A percentile compares a stretch with the other conserved stretches of the same genome.
Evolutionary conservation across 768 basidiomycete genomes (phyloP).

Genomic region (Floccularia luteovirens): DNA sequence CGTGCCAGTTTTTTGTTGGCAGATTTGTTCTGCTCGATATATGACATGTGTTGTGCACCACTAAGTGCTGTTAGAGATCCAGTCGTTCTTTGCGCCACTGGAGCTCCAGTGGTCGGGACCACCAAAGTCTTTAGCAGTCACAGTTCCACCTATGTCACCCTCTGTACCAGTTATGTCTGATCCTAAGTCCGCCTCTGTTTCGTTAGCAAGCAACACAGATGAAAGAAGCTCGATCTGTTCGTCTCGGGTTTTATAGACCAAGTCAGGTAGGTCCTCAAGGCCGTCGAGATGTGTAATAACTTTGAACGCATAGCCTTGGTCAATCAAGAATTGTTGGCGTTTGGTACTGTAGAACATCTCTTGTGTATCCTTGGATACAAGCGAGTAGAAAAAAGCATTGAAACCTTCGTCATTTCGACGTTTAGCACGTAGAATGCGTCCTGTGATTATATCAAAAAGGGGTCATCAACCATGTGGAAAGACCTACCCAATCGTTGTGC

Average conservation of each 20-base stretch:
- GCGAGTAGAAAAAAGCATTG: conserved; percentile 99
- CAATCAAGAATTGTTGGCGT: conserved; percentile 96
- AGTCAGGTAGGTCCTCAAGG: conserved; percentile 72
- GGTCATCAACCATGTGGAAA: conserved; percentile 4
- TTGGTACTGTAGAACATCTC: conserved; percentile 99
- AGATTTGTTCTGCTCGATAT: conserved; percentile 87
- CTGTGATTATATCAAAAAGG: conserved; percentile 26
- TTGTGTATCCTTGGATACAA: conserved; percentile 97
- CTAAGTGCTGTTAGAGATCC: conserved; percentile 80
- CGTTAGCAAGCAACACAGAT: conserved; percentile 85
- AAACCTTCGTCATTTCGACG: conserved; percentile 98
- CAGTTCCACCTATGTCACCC: conserved; percentile 78
- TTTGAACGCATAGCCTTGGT: conserved; percentile 99
- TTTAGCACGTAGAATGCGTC: conserved; percentile 95
- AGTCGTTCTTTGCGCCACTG: conserved; percentile 66
- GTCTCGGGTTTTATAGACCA: conserved; percentile 86
- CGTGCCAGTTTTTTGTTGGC: conserved; percentile 76
- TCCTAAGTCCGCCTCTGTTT: conserved; percentile 84
- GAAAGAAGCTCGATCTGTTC: conserved; percentile 97
- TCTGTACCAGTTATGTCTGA: conserved; percentile 78
- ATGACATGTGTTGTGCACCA: conserved; percentile 89
- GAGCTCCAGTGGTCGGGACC: conserved; percentile 60
- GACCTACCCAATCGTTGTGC: conserved; percentile 83
- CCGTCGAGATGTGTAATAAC: conserved; percentile 98
- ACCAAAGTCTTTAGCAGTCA: conserved; percentile 86